Conservation (phyloP, 192 early-diverging fungal species). For the Diversispora epigaea region DNA sequence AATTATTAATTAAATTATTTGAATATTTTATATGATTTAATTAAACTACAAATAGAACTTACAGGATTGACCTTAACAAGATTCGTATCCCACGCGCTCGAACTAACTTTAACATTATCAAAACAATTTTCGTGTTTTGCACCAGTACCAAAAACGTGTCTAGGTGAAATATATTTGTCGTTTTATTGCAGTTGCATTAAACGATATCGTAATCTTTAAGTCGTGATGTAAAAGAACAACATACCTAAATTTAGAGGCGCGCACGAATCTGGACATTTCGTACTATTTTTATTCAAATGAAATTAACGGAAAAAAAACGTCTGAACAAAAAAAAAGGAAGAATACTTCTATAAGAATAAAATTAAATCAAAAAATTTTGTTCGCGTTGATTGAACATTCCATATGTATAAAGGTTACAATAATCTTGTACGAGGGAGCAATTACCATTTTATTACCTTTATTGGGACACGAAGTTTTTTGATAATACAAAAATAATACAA, state of each 20-base stretch:
- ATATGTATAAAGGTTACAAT: no score
- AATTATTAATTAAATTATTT: background rate
- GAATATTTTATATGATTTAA: background rate
- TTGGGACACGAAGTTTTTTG: no score
- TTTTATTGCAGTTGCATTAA: slow-evolving; percentile 8
- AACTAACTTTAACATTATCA: slow-evolving; percentile 88
- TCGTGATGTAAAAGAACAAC: background rate
- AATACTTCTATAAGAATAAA: no score
- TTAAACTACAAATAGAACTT: slow-evolving; percentile 30
- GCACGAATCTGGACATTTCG: slow-evolving; percentile 75
- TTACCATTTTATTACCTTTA: no score
- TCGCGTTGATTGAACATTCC: no score
- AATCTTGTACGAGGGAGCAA: no score
- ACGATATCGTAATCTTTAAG: background rate
- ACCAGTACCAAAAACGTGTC: slow-evolving; percentile 92
- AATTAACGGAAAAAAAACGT: no score
- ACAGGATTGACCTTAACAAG: slow-evolving; percentile 92
- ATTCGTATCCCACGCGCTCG: slow-evolving; percentile 98
- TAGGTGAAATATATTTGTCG: slow-evolving; percentile 13
- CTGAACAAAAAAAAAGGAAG: no score
- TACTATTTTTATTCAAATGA: background rate
- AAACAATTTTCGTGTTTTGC: slow-evolving; percentile 89
- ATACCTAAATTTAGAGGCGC: slow-evolving; percentile 75
- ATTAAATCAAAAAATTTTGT: no score
- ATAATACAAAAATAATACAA: no score